phyloP scores from a whole-genome alignment of 495 filamentous ascomycete genomes.

The Aspergillus sparsus region DNA sequence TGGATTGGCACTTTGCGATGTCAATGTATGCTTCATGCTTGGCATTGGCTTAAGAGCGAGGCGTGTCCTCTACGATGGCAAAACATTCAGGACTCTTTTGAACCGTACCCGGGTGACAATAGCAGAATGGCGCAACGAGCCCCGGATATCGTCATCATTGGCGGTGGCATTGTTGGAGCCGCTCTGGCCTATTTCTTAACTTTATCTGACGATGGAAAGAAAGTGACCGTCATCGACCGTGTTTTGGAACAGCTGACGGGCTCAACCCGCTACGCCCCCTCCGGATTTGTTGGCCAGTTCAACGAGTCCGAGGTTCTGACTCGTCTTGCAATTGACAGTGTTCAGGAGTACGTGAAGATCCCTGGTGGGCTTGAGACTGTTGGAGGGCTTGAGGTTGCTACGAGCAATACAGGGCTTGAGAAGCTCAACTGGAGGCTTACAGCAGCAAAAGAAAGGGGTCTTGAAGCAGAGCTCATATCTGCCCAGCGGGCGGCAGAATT shows the following conservation, averaged over 20 bases:
- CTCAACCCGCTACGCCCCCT: conserved; percentile 37
- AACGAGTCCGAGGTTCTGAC: conserved; percentile 38
- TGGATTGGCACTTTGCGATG: neutral
- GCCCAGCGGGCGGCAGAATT: conserved; percentile 27
- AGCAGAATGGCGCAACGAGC: conserved; percentile 7
- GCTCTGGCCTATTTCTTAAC: conserved; percentile 38
- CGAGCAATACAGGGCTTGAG: conserved; percentile 27
- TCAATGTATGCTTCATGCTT: neutral
- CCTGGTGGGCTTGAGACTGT: conserved; percentile 33
- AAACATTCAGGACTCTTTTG: neutral
- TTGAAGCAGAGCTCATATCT: conserved; percentile 32
- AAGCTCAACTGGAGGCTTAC: conserved; percentile 26
- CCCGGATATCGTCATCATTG: conserved; percentile 41
- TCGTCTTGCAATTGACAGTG: conserved; percentile 33
- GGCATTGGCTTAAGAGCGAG: neutral
- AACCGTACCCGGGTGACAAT: neutral
- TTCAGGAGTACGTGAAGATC: conserved; percentile 32
- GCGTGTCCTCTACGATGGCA: neutral
- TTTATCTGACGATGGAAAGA: conserved; percentile 20
- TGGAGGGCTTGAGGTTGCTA: conserved; percentile 35
- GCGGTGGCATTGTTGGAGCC: conserved; percentile 50
- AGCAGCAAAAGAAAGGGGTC: conserved; percentile 24
- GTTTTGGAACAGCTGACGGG: conserved; percentile 24
- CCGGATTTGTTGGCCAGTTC: conserved; percentile 40
- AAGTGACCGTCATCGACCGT: conserved; percentile 33